Conservation (phyloP, 345 rosid genomes). For the Arabis hirsuta region DNA sequence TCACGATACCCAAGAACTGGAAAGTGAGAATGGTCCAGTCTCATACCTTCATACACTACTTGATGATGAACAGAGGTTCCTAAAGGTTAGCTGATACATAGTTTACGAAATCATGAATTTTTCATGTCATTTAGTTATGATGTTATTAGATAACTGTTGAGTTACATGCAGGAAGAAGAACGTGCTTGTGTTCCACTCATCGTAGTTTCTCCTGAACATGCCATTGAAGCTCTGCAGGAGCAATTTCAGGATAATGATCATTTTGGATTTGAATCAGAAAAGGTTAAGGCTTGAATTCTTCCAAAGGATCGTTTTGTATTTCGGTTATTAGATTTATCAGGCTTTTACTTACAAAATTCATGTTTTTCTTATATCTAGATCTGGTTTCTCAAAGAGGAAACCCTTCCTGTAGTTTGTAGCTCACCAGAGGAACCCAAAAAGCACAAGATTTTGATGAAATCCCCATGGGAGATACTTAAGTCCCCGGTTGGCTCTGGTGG, state of each 20-base stretch:
- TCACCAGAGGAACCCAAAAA: conserved; percentile 53
- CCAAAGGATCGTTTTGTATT: not conserved
- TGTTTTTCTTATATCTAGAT: conserved; percentile 49
- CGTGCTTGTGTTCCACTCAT: conserved; percentile 68
- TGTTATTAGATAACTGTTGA: not conserved
- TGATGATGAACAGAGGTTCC: conserved; percentile 52
- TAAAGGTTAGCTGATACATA: conserved; percentile 50
- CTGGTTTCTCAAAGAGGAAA: conserved; percentile 78
- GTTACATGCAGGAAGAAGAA: conserved; percentile 61
- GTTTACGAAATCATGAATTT: not conserved
- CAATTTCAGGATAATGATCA: conserved; percentile 60
- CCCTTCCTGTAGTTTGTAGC: conserved; percentile 71
- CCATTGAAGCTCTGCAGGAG: conserved; percentile 50
- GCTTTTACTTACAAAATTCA: not conserved
- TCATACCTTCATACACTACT: conserved; percentile 46
- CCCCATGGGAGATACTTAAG: conserved; percentile 89
- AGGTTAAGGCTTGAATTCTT: conserved; percentile 52
- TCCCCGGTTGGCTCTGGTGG: conserved; percentile 87
- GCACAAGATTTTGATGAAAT: conserved; percentile 84
- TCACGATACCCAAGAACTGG: conserved; percentile 36
- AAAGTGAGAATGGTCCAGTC: conserved; percentile 34
- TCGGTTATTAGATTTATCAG: conserved; percentile 10
- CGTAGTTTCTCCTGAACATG: conserved; percentile 56
- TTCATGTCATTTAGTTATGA: conserved; percentile 1
- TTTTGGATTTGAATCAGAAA: conserved; percentile 70